These are phyloP conservation scores for Schwanniomyces yamadae DNA, from an alignment of 805 yeast genomes.

Conservation along the genomic window DNA sequence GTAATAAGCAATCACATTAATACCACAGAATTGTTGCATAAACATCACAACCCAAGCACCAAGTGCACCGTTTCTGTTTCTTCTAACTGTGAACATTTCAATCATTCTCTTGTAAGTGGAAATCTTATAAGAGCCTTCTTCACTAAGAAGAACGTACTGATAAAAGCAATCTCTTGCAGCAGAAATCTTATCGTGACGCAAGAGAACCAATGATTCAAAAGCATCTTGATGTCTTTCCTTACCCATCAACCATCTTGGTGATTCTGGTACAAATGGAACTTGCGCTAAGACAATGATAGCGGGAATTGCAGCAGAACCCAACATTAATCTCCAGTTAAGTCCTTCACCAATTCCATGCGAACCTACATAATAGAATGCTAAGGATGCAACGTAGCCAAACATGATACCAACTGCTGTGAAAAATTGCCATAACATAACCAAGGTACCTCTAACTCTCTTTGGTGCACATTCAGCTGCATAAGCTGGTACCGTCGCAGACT, in stretches of 20 bases:
- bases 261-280: constrained; percentile 62
- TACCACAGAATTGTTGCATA: constrained; percentile 84
- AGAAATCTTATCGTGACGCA: constrained; percentile 47
- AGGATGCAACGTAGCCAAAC: constrained; percentile 60
- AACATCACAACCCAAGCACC: constrained; percentile 78
- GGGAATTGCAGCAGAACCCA: constrained; percentile 58
- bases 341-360: constrained; percentile 44
- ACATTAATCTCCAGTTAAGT: constrained; percentile 62
- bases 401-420: constrained; percentile 75
- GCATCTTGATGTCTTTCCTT: constrained; percentile 51
- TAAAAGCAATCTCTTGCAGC: constrained; percentile 69
- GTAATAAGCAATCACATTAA: constrained; percentile 79
- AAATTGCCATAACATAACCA: constrained; percentile 72
- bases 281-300: constrained; percentile 52
- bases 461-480: constrained; percentile 65
- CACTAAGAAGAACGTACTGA: constrained; percentile 55
- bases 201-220: constrained; percentile 43
- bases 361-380: constrained; percentile 58
- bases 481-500: constrained; percentile 68
- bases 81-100: constrained; percentile 61
- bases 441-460: constrained; percentile 57
- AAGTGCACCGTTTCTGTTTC: constrained; percentile 74
- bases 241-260: constrained; percentile 68
- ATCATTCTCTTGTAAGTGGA: constrained; percentile 44
- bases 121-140: constrained; percentile 53